Base-by-base conservation (phyloP, 169 alveolate species). In the Cryptosporidium canis region DNA sequence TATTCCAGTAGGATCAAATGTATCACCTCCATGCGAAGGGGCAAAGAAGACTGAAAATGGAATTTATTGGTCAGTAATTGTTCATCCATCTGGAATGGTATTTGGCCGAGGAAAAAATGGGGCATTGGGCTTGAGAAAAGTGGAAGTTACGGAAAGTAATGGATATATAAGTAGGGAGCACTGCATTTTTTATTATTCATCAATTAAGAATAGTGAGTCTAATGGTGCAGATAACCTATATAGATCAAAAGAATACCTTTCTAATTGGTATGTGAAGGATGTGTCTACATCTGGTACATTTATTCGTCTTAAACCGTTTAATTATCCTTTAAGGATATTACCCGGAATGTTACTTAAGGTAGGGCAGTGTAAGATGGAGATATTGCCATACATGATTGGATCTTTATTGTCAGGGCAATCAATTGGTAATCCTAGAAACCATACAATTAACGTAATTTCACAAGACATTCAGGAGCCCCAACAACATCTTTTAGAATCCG, bases 131-230 rank as follows among this genome's bases (percentile, higher is more conserved):
- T 48, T 77, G 45, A 77, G 48, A 77, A 77, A 77, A 61, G 87
- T 77, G 27, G 87, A 77, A 61, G 71, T 77, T 12, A 77, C 87
- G 39, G 87, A 77, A 31, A 77, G 55, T 61, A 94, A 95, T 92
- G 98, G 98, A 1, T 95, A 95, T 90, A 94, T 95, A 24, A 94
- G 97, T 56, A 91, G 98, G 18, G 96, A 94, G 67, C 98, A 95
- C 77, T 95, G 98, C 82, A 90, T 95, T 21, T 94, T 90, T 92
- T 77, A 77, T 14, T 77, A 77, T 43, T 77, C 87, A 48, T 39
- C 82, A 3, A 37, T 21, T 7, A 45, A 27, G 47, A 35, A 68
- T 47, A 16, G 48, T 4, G 43, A 27, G 11, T 44, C 12, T 14
- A 29, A 41, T 16, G 12, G 37, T 3, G n/a, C 9, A 6, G 71